Base-by-base conservation (phyloP, 768 basidiomycete genomes). In the Agrocybe chaxingu region DNA sequence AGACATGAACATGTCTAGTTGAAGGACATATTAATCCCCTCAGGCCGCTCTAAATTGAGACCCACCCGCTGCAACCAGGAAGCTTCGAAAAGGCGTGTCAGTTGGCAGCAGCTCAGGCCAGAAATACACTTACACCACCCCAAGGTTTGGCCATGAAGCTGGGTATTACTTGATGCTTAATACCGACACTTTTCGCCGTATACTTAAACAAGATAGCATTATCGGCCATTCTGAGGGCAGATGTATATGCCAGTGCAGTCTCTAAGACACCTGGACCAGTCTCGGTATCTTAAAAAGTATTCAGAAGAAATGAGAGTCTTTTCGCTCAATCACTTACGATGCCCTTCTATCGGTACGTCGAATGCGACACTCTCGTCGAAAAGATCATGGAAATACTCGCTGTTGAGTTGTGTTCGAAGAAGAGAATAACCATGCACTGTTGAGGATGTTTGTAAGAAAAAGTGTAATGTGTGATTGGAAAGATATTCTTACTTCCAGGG, bases 91-190 rank as follows among this genome's bases (percentile, higher is more conserved):
- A 49, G 4, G 12, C 42, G 34, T 5, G 8, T 41, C 11, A 38
- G 33, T 24, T 30, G 42, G 10, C 18, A 31, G 8, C 19, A 19
- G 7, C 34, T 8, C n/a, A 3, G 45, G 1, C 40, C 7, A 35
- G n/a, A 35, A 37, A 12, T 48, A 32, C 9, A 73, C 87, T 62
- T 62, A 94, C 93, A 61, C 92, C 85, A 31, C 85, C 86, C 89
- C 92, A 97, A 19, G 95, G 95, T 61, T 98, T 98, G 0, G 95
- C 94, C 96, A 98, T 98, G 70, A 99, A 99, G 52, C 92, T 96
- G 1, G 97, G 96, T 35, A 92, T 80, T 48, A 99, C 75, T 7
- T 88, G 89, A 56, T 89, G 77, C 64, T 86, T 82, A 79, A 97
- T 89, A 0, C 96, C 96, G 2, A 96, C 70, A 52, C 92, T 92